Evolutionary conservation across 75 land plant genomes (phyloP), one percentile per base, ranked within the genome.

Genomic region (Picea sitchensis): DNA sequence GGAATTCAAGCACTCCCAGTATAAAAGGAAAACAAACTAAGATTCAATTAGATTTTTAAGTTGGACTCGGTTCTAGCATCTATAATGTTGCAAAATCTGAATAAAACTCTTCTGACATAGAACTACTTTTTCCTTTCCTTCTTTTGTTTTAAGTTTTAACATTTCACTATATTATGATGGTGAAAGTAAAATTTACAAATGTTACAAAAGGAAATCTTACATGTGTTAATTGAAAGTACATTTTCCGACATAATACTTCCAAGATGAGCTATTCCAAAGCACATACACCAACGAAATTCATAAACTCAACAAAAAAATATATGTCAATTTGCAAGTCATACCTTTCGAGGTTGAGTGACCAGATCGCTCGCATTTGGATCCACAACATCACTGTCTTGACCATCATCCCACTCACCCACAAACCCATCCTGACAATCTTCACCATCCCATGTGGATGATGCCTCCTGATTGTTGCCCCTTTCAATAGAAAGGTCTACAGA

Each of bases 331-430:
- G 54, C 74, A 71, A 32, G 7, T 15, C 18, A 9, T 80, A 97
- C 99, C 95, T 95, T 91, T 30, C 93, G 92, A 65, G 98, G 98
- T 72, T 88, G 91, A 64, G 90, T 75, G 31, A 96, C 86, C 80
- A 94, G 85, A 47, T 75, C 72, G 51, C 74, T 65, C 44, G 65
- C 80, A 58, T 64, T 75, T 5, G 80, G 68, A 38, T 88, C 93
- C 20, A 91, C 96, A 44, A 73, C 82, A 83, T 90, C 94, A 83
- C 86, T 86, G 14, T 79, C 80, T 59, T 32, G 79, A 84, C 86
- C 60, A 41, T 80, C 87, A 82, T 88, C 93, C 90, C 85, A 91
- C 36, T 82, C 82, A 59, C 79, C 90, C 63, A 63, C 77, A 81
- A 47, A 64, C 6, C n/a, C 82, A 75, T 71, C 72, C 21, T 30